These are phyloP conservation scores for Aspergillus pseudoglaucus DNA, from an alignment of 2,329 filamentous ascomycete genomes.

Conservation along the genomic window DNA sequence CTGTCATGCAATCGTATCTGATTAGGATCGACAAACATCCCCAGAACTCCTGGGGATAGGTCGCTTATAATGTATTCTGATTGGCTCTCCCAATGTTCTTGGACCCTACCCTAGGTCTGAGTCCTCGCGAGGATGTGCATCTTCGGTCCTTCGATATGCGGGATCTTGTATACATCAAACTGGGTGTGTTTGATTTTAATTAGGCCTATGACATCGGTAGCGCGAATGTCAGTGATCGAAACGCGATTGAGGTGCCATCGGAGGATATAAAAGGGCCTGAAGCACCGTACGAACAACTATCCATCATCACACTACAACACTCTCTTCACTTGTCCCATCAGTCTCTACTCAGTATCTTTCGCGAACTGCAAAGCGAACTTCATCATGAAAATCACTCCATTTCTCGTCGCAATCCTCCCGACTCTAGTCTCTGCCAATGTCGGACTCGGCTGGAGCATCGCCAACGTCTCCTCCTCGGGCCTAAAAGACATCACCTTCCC, in stretches of 20 bases:
- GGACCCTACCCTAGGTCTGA: not conserved
- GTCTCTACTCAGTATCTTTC: no score
- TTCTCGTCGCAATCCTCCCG: slow-evolving; percentile 1
- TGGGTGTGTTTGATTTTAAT: no score
- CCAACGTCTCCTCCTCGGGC: slow-evolving; percentile 6
- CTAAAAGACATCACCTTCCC: slow-evolving; percentile 19
- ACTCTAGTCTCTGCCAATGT: slow-evolving; percentile 8
- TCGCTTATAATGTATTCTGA: not conserved
- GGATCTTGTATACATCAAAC: no score
- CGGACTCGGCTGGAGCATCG: slow-evolving; percentile 10
- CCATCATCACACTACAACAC: no score
- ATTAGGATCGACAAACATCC: not conserved
- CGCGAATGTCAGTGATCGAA: no score
- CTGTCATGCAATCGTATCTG: not conserved
- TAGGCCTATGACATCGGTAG: no score
- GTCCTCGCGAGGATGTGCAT: not conserved
- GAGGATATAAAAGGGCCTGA: no score
- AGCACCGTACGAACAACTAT: no score
- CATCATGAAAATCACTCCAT: no score
- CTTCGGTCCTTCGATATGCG: not conserved
- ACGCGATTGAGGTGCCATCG: no score
- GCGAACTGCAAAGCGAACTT: no score
- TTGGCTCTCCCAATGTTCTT: not conserved
- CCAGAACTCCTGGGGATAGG: not conserved
- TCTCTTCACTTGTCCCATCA: no score